A percentile compares a stretch with the other conserved stretches of the same genome.
Evolutionary conservation across 495 filamentous ascomycete species (phyloP).

Genomic region (Xylaria grammica): DNA sequence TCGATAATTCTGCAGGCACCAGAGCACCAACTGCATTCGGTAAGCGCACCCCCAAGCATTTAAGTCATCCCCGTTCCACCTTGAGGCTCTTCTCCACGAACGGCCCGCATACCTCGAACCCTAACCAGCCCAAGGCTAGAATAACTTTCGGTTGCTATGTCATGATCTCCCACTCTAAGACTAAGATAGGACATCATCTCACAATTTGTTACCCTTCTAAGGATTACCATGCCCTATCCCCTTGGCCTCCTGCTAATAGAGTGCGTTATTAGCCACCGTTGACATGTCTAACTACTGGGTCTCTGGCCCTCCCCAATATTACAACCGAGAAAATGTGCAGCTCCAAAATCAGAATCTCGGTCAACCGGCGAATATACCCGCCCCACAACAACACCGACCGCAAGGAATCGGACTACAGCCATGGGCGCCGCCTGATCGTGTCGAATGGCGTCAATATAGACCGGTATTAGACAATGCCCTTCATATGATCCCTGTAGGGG

Average conservation of each 20-base stretch:
- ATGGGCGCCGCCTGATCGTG: too few species aligned
- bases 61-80: not conserved
- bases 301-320: not conserved
- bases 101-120: too few species aligned
- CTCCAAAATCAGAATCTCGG: not conserved
- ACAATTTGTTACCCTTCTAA: not conserved
- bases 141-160: not conserved
- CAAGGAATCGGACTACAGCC: too few species aligned
- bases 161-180: too few species aligned
- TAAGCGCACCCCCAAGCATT: not conserved
- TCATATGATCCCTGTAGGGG: too few species aligned
- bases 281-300: not conserved
- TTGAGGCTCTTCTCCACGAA: too few species aligned
- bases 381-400: too few species aligned
- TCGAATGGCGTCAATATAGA: too few species aligned
- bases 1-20: not conserved
- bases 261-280: not conserved
- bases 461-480: too few species aligned
- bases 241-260: too few species aligned
- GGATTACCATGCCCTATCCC: too few species aligned
- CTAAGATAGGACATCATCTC: not conserved
- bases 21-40: not conserved
- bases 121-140: not conserved
- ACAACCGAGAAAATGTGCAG: not conserved
- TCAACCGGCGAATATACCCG: too few species aligned